These are phyloP conservation scores for Penicillium chermesinum DNA, from an alignment of 495 filamentous ascomycete species.

Conservation along the genomic window DNA sequence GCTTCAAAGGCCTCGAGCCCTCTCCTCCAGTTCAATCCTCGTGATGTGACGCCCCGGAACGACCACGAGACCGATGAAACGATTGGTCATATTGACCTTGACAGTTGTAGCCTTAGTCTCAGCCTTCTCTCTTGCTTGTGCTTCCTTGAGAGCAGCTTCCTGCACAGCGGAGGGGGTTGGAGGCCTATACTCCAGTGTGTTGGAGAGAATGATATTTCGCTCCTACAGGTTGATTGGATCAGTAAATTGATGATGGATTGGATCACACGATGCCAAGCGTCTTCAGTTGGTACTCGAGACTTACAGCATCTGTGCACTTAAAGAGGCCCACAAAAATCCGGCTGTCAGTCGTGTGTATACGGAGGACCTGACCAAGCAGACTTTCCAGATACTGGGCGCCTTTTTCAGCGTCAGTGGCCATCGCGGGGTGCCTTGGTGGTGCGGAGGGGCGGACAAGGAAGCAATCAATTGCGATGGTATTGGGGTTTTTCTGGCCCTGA, in stretches of 20 bases:
- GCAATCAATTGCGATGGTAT: background rate
- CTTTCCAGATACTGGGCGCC: slow-evolving; percentile 42
- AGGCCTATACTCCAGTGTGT: slow-evolving; percentile 81
- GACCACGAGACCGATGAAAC: slow-evolving; percentile 85
- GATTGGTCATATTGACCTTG: slow-evolving; percentile 68
- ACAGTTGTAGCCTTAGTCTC: slow-evolving; percentile 31
- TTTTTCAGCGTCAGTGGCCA: slow-evolving; percentile 37
- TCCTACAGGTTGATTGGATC: slow-evolving; percentile 43
- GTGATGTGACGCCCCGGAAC: slow-evolving; percentile 80
- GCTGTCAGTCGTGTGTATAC: slow-evolving; percentile 74
- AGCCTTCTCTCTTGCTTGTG: slow-evolving; percentile 17
- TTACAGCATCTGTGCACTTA: slow-evolving; percentile 90
- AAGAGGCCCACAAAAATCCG: slow-evolving; percentile 87
- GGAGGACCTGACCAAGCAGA: slow-evolving; percentile 53
- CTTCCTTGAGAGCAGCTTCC: slow-evolving; percentile 16
- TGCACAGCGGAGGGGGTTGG: slow-evolving; percentile 50
- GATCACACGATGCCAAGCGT: background rate
- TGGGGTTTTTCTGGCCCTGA: no score
- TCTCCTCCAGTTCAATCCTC: slow-evolving; percentile 83
- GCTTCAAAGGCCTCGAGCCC: slow-evolving; percentile 14
- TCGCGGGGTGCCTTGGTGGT: background rate
- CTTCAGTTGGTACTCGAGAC: slow-evolving; percentile 10
- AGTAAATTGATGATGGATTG: background rate
- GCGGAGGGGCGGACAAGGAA: no score
- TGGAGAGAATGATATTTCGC: slow-evolving; percentile 77